Conservation (phyloP, 805 yeast species). For the Pichia pseudocactophila region DNA sequence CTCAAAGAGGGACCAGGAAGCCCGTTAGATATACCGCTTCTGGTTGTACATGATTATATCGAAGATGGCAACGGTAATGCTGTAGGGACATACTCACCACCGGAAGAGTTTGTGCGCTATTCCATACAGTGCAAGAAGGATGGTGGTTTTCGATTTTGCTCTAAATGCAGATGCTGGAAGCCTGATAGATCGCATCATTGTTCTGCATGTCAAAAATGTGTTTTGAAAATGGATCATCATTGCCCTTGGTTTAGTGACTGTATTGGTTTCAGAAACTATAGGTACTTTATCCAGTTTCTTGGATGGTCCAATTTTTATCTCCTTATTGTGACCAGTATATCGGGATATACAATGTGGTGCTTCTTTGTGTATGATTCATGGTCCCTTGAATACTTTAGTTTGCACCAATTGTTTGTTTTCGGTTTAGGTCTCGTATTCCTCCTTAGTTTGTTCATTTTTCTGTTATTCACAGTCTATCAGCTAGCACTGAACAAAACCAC, state of each 20-base stretch:
- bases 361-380: slow-evolving; percentile 34
- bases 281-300: slow-evolving; percentile 69
- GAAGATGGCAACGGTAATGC: slow-evolving; percentile 12
- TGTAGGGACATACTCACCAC: slow-evolving; percentile 27
- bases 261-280: slow-evolving; percentile 75
- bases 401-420: slow-evolving; percentile 54
- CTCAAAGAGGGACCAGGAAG: slow-evolving; percentile 55
- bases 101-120: slow-evolving; percentile 31
- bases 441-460: slow-evolving; percentile 49
- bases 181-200: slow-evolving; percentile 56
- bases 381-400: slow-evolving; percentile 34
- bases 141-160: slow-evolving; percentile 56
- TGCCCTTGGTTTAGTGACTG: slow-evolving; percentile 91
- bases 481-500: slow-evolving; percentile 66
- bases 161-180: slow-evolving; percentile 47
- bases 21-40: slow-evolving; percentile 46
- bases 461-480: slow-evolving; percentile 49
- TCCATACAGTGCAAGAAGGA: slow-evolving; percentile 41
- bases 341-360: slow-evolving; percentile 35
- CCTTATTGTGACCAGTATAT: slow-evolving; percentile 30
- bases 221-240: slow-evolving; percentile 50
- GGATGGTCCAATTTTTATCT: slow-evolving; percentile 44
- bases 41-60: slow-evolving; percentile 21
- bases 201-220: slow-evolving; percentile 38
- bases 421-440: slow-evolving; percentile 44